Evolutionary conservation across 2,329 filamentous ascomycete species (phyloP).

Genomic region (Microdochium trichocladiopsis): DNA sequence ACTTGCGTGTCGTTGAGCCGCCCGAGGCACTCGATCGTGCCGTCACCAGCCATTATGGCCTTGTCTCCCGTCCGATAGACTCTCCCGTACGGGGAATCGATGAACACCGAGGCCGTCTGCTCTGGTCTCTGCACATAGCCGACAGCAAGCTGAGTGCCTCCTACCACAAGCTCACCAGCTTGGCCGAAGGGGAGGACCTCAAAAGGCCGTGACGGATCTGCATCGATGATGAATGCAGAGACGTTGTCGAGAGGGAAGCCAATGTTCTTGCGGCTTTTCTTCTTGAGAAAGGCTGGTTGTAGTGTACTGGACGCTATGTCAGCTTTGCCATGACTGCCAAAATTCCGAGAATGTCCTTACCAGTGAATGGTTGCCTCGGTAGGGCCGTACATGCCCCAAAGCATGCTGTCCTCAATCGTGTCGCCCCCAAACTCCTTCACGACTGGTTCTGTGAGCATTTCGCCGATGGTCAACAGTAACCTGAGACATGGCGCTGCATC

Average conservation of each 20-base stretch:
- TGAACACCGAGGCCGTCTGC: slow-evolving; percentile 65
- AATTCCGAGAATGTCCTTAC: slow-evolving; percentile 27
- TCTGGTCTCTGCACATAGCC: slow-evolving; percentile 78
- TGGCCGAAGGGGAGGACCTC: slow-evolving; percentile 57
- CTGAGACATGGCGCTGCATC: slow-evolving; percentile 59
- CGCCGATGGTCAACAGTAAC: slow-evolving; percentile 78
- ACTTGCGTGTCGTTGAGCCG: slow-evolving; percentile 76
- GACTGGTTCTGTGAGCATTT: slow-evolving; percentile 78
- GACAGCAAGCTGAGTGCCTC: slow-evolving; percentile 70
- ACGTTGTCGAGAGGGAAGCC: slow-evolving; percentile 76
- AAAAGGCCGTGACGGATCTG: slow-evolving; percentile 21
- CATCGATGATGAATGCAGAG: slow-evolving; percentile 61
- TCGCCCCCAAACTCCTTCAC: slow-evolving; percentile 71
- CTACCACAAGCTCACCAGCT: slow-evolving; percentile 73
- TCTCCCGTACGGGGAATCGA: slow-evolving; percentile 59
- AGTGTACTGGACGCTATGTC: slow-evolving; percentile 49
- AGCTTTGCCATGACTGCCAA: neutral
- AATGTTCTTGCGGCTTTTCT: slow-evolving; percentile 59
- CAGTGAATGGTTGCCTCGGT: slow-evolving; percentile 90
- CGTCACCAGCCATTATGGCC: slow-evolving; percentile 59
- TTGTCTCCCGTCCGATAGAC: slow-evolving; percentile 85
- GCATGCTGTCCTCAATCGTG: slow-evolving; percentile 46
- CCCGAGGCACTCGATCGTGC: slow-evolving; percentile 75
- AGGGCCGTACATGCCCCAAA: slow-evolving; percentile 92
- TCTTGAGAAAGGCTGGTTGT: slow-evolving; percentile 51